Evolutionary conservation across 352 stramenopile species (phyloP), one percentile per base, ranked within the genome.

Genomic region (Globisporangium recalcitrans): DNA sequence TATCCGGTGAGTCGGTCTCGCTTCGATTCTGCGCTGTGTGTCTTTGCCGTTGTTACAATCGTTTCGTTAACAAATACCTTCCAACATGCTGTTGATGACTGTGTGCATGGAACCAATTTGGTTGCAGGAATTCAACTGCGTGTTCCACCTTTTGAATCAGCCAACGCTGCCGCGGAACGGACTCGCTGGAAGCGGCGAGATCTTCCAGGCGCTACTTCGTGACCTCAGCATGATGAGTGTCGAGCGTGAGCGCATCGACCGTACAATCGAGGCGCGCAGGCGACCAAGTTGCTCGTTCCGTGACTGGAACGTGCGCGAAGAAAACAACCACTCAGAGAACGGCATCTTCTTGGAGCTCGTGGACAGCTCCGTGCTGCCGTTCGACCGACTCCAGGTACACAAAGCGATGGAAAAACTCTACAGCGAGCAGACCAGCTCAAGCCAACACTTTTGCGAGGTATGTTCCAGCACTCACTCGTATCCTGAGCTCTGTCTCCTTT

Each of bases 281-380:
- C 36, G 36, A 4, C 14, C 36, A 4, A n/a, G 4, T 5, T 19
- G 36, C 36, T 29, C 44, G 9, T 52, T 52, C 29, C 44, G 44
- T 19, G 44, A 52, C 8, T 52, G 44, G 44, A 52, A 27, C 44
- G n/a, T 52, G 16, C 1, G 68, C 65, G 14, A 51, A 16, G 44
- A 52, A 3, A 4, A 14, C 34, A 13, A 40, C 72, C 11, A 0
- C n/a, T n/a, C n/a, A 5, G 3, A 14, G 7, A 69, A 31, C 8
- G 64, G 52, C 1, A 63, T 75, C 58, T 75, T 71, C 38, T 29
- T 78, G 13, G 68, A 75, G 47, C 68, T 78, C 22, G 5, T 56
- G 29, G 49, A 75, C 2, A 63, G 58, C 40, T 68, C 73, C 22
- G 38, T 69, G 2, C 26, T 78, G 34, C 71, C 71, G 2, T 78